A percentile compares a stretch with the other conserved stretches of the same genome.
These are phyloP conservation scores for Phytophthora constricta DNA, from an alignment of 352 stramenopile genomes.

Conservation along the genomic window DNA sequence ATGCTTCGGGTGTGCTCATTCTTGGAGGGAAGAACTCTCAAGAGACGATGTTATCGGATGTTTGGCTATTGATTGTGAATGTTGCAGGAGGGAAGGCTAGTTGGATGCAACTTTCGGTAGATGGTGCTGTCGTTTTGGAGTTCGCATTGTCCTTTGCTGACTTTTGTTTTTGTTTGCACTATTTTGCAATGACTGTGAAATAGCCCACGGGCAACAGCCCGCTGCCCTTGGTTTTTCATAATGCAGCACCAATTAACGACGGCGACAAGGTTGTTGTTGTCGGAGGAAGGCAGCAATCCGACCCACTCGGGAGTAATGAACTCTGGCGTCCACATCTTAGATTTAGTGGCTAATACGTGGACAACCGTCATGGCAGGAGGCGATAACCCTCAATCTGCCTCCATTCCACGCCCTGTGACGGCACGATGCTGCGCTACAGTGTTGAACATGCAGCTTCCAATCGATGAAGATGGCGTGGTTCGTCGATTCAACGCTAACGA, in stretches of 20 bases:
- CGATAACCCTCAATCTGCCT: constrained; percentile 2
- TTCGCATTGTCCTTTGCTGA: constrained; percentile 7
- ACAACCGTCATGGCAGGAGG: constrained; percentile 24
- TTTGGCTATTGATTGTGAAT: constrained; percentile 52
- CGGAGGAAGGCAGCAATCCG: constrained; percentile 40
- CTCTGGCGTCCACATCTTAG: constrained; percentile 51
- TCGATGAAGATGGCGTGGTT: constrained; percentile 27
- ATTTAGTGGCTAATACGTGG: constrained; percentile 61
- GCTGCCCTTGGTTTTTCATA: constrained; percentile 59
- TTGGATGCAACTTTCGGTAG: constrained; percentile 53
- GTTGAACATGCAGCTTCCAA: constrained; percentile 40
- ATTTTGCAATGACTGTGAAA: constrained; percentile 5
- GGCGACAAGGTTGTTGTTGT: constrained; percentile 54
- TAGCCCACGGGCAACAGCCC: constrained; percentile 59
- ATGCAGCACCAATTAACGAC: constrained; percentile 43
- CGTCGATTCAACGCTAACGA: constrained; percentile 32
- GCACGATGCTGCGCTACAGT: constrained; percentile 43
- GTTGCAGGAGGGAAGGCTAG: constrained; percentile 21
- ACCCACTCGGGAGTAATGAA: constrained; percentile 32
- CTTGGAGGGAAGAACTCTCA: constrained; percentile 51
- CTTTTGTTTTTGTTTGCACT: neutral
- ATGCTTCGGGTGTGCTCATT: constrained; percentile 47
- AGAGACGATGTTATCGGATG: constrained; percentile 46
- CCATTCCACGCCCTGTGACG: constrained; percentile 20
- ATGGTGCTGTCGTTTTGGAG: constrained; percentile 1